These are phyloP conservation scores for Perkinsus olseni DNA, from an alignment of 169 alveolate species.

Conservation along the genomic window DNA sequence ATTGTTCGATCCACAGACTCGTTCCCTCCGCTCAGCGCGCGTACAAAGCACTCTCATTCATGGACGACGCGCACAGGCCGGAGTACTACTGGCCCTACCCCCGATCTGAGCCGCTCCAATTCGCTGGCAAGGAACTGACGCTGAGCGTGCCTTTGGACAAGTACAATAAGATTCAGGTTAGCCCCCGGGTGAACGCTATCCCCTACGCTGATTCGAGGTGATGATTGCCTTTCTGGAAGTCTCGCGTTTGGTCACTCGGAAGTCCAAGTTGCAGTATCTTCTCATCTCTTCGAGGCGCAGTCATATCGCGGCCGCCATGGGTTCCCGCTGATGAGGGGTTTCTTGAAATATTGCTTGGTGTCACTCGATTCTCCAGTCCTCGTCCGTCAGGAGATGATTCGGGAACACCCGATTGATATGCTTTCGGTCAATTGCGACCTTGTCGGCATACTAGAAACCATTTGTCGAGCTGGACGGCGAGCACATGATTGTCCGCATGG, in stretches of 20 bases:
- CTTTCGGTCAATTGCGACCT: not conserved
- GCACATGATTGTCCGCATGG: too few relatives aligned
- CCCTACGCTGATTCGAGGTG: too few relatives aligned
- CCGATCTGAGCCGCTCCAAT: not conserved
- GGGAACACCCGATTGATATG: not conserved
- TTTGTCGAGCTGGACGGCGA: too few relatives aligned
- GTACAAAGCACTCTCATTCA: not conserved
- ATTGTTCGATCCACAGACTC: too few relatives aligned
- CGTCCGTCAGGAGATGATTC: not conserved
- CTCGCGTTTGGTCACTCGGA: too few relatives aligned
- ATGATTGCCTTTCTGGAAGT: too few relatives aligned
- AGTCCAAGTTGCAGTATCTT: too few relatives aligned
- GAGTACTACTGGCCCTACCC: not conserved
- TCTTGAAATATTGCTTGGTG: too few relatives aligned
- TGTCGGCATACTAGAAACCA: too few relatives aligned
- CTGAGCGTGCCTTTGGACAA: not conserved
- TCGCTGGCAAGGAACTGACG: not conserved
- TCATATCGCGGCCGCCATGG: too few relatives aligned
- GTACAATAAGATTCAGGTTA: not conserved
- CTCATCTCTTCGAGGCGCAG: too few relatives aligned
- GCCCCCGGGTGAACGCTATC: not conserved
- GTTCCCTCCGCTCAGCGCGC: not conserved
- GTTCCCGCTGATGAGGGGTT: too few relatives aligned
- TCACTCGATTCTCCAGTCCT: not conserved
- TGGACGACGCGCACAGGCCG: not conserved